Percentiles rank a stretch among this genome's conserved stretches.
Conservation (phyloP, 331 rosid genomes). For the Phaseolus coccineus region DNA sequence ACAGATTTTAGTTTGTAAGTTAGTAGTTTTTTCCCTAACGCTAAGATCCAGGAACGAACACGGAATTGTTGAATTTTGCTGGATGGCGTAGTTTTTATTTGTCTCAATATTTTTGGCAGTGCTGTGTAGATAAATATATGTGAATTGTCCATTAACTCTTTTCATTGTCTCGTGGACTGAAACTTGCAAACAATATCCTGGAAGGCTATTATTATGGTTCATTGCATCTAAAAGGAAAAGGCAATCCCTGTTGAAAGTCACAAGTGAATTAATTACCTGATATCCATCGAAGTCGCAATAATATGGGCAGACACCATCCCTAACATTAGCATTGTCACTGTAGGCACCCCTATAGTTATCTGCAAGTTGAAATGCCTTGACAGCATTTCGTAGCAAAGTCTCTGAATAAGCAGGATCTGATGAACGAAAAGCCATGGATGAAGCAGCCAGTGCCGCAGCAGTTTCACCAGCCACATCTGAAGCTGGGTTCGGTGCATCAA, state of each 20-base stretch:
- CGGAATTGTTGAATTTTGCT: background rate
- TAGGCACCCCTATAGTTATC: slow-evolving; percentile 82
- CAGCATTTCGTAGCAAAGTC: slow-evolving; percentile 67
- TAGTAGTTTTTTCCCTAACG: background rate
- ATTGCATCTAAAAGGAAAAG: background rate
- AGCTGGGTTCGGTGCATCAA: slow-evolving; percentile 88
- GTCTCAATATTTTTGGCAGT: too few species aligned
- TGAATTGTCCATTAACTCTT: slow-evolving; percentile 8
- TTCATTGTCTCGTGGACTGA: slow-evolving; percentile 16
- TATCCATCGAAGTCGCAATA: slow-evolving; percentile 86
- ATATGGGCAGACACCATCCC: slow-evolving; percentile 77
- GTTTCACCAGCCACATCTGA: slow-evolving; percentile 89
- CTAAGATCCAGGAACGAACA: background rate
- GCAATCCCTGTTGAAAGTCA: background rate
- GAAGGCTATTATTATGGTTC: background rate
- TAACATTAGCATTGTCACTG: slow-evolving; percentile 71
- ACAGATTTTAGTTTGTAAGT: too few species aligned
- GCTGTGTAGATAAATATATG: background rate
- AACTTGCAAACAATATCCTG: background rate
- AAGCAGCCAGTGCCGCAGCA: slow-evolving; percentile 78
- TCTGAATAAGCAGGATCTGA: slow-evolving; percentile 70
- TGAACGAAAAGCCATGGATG: slow-evolving; percentile 73
- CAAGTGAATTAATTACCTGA: slow-evolving; percentile 56
- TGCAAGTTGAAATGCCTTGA: slow-evolving; percentile 69
- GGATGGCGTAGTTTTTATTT: background rate